phyloP scores from a whole-genome alignment of 176 grass and related monocot genomes.

The Carex pumila region DNA sequence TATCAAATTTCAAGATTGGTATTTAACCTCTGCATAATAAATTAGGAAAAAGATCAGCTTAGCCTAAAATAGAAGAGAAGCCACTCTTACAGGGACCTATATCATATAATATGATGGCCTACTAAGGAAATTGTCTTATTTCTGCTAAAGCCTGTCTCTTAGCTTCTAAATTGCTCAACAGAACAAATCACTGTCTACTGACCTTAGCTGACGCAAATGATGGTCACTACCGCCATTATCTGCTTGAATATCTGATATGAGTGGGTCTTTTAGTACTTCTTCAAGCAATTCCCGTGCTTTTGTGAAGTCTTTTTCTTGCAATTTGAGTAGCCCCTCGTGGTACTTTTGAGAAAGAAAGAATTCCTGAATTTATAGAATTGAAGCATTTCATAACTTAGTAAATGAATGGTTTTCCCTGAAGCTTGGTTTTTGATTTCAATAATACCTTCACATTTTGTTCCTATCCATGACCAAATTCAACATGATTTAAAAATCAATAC shows the following conservation, averaged over 20 bases:
- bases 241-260: slow-evolving; percentile 63
- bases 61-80: neutral
- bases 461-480: neutral
- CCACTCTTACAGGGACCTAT: neutral
- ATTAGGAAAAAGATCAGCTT: neutral
- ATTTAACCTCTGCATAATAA: neutral
- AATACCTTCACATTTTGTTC: neutral
- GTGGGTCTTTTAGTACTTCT: slow-evolving; percentile 79
- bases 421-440: neutral
- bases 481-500: neutral
- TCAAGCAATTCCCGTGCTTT: slow-evolving; percentile 73
- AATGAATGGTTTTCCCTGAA: neutral
- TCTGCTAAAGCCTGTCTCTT: neutral
- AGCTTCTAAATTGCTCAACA: neutral
- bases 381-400: neutral
- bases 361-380: slow-evolving; percentile 44
- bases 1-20: neutral
- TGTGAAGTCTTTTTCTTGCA: slow-evolving; percentile 70
- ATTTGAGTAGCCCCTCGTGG: slow-evolving; percentile 74
- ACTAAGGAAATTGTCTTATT: neutral
- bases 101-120: neutral
- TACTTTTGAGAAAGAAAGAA: slow-evolving; percentile 91
- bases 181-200: neutral
- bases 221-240: slow-evolving; percentile 67
- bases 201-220: slow-evolving; percentile 91